Evolutionary conservation across 768 basidiomycete species (phyloP).

Genomic region (Clathrus columnatus): DNA sequence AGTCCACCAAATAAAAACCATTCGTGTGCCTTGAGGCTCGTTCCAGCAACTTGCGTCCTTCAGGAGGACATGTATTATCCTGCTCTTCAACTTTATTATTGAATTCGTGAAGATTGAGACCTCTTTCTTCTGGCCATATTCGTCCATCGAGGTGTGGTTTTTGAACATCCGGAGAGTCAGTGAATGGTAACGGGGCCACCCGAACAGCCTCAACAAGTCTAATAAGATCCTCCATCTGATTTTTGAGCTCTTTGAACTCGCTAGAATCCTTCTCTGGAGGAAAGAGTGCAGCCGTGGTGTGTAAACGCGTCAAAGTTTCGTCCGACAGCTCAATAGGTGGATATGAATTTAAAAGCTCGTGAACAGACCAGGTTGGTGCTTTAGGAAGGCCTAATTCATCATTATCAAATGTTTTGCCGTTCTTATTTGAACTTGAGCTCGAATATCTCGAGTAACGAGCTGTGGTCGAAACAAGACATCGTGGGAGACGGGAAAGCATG

Average conservation of each 20-base stretch:
- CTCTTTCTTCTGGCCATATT: constrained; percentile 31
- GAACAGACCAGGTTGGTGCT: constrained; percentile 72
- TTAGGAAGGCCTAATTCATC: constrained; percentile 60
- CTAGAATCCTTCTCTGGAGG: constrained; percentile 53
- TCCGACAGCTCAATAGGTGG: constrained; percentile 54
- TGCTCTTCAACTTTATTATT: background rate
- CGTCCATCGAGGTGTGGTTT: constrained; percentile 29
- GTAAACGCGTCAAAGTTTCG: constrained; percentile 50
- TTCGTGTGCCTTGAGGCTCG: constrained; percentile 42
- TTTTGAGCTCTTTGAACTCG: constrained; percentile 42
- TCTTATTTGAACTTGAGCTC: background rate
- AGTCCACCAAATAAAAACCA: constrained; percentile 57
- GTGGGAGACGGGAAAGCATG: background rate
- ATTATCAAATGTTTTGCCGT: constrained; percentile 19
- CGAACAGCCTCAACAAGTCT: constrained; percentile 74
- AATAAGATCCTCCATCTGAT: constrained; percentile 62
- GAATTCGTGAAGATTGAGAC: constrained; percentile 23
- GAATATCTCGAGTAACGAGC: background rate
- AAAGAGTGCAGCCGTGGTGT: constrained; percentile 63
- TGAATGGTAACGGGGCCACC: constrained; percentile 18
- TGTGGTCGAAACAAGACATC: background rate
- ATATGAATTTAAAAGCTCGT: constrained; percentile 68
- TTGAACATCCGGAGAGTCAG: constrained; percentile 4
- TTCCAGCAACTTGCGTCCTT: constrained; percentile 39
- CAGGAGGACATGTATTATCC: constrained; percentile 19